Evolutionary conservation across 345 rosid genomes (phyloP), one percentile per base, ranked within the genome.

Genomic region (Toxicodendron radicans): DNA sequence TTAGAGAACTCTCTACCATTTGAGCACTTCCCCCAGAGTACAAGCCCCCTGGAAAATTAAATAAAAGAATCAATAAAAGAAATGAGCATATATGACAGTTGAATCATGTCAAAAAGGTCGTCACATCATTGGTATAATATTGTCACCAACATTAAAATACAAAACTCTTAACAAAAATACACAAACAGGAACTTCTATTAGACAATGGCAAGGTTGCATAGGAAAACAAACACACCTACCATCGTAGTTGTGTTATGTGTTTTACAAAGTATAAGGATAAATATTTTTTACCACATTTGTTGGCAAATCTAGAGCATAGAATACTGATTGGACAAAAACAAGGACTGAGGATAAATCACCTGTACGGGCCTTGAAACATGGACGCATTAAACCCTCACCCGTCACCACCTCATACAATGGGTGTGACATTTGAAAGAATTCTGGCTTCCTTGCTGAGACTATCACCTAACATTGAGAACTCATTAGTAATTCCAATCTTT

Each of bases 11-110:
- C 85, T 94, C 98, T 57, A 94, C 75, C 95, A 94, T 89, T 78
- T 92, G 98, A 77, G 97, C 98, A 86, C 98, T 92, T 80, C 97
- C 98, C 58, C 97, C 98, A 0, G 98, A 94, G 83, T 92, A 94
- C 83, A 94, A 45, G 21, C 97, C 95, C 62, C 97, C 97, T 92
- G 80, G 58, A 62, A 63, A 77, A 76, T 78, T 72, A 70, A 46
- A 72, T 16, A 64, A 76, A 70, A 62, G n/a, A 61, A 41, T 70
- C 0, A 5, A 33, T 4, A 13, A 41, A 32, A 32, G 13, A 18
- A 18, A 20, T 7, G 2, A 32, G 54, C 49, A 56, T 32, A 38
- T 58, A 38, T 75, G 35, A 49, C 23, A 23, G 18, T 17, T 41
- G 33, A 70, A 79, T 27, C 68, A 35, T 38, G 65, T 20, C 3